Percentiles rank a stretch among this genome's conserved stretches.
Evolutionary conservation across 2,329 filamentous ascomycete genomes (phyloP).

Genomic region (Claviceps paspali): DNA sequence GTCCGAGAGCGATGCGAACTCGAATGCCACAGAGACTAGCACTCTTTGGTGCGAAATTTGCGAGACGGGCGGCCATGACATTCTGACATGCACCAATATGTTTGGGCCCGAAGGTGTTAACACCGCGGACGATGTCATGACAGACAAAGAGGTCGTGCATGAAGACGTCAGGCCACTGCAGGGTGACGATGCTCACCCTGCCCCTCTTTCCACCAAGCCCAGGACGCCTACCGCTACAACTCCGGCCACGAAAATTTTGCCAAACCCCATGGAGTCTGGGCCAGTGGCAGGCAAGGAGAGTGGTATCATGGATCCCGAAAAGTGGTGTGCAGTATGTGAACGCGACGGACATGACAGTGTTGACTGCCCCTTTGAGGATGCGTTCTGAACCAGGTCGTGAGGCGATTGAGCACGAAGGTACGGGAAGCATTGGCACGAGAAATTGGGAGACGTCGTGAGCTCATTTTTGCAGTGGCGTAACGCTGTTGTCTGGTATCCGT

Average conservation of each 20-base stretch:
- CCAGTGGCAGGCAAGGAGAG: conserved; percentile 67
- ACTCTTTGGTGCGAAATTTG: conserved; percentile 90
- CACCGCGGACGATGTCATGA: conserved; percentile 15
- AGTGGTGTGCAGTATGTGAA: conserved; percentile 97
- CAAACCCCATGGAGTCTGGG: conserved; percentile 48
- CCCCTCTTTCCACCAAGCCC: conserved; percentile 36
- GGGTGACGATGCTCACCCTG: conserved; percentile 32
- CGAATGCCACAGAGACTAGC: conserved; percentile 56
- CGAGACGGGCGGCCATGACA: conserved; percentile 82
- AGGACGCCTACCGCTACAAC: conserved; percentile 24
- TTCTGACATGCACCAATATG: conserved; percentile 87
- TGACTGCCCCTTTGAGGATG: conserved; percentile 84
- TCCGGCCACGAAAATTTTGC: conserved; percentile 32
- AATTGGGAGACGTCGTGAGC: not conserved
- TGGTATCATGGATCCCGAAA: conserved; percentile 63
- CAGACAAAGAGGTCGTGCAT: conserved; percentile 19
- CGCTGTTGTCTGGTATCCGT: conserved; percentile 6
- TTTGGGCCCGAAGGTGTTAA: conserved; percentile 38
- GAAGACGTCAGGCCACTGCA: conserved; percentile 23
- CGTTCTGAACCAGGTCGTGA: conserved; percentile 28
- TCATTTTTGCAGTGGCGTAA: conserved; percentile 9
- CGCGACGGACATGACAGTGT: conserved; percentile 93
- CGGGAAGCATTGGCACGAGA: too few species aligned
- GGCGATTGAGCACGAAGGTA: not conserved
- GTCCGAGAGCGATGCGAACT: conserved; percentile 55